Base-by-base conservation (phyloP, 2,329 filamentous ascomycete species). In the Dothistroma septosporum region DNA sequence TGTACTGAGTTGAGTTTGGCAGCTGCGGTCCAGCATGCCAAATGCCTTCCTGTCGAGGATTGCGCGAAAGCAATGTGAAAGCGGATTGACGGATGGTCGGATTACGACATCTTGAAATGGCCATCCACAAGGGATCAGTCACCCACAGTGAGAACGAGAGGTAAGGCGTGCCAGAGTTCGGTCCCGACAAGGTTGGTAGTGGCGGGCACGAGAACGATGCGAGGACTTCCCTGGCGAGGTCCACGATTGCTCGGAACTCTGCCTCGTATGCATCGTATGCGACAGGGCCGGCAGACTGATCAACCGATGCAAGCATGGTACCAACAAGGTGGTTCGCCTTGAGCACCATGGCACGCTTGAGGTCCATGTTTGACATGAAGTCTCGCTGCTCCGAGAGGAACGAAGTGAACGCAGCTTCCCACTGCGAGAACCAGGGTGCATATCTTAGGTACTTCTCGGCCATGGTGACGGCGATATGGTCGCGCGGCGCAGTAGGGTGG, bases 61-160 rank as follows among this genome's bases (percentile, higher is more conserved):
- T 71, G 50, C 71, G 66, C 10, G 67, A 68, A 11, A 73, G 64
- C 24, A 73, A 59, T n/a, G 68, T 69, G 60, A 72, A 73, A 19
- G 71, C 71, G 33, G 69, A 68, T 49, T 73, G 71, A 12, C 71
- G 67, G 31, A 72, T 71, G 9, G 65, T 66, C 8, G 71, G 68
- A 24, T 71, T 70, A 21, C 69, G 66, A 53, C 71, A 73, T 19
- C 71, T 66, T 16, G 68, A 71, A 48, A 73, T 70, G 31, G 68
- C 70, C 71, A 73, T 73, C 71, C 71, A 73, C 16, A 73, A 60
- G 6, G 70, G 71, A 58, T 73, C 71, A 1, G 71, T 73, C n/a
- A 73, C 71, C 71, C 71, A 73, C 14, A 73, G 59, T 1, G 68
- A 69, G 59, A 72, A 73, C 2, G 67, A 70, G 32, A 73, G 63